Base-by-base conservation (phyloP, 2,329 filamentous ascomycete genomes). In the Monilinia fructicola region DNA sequence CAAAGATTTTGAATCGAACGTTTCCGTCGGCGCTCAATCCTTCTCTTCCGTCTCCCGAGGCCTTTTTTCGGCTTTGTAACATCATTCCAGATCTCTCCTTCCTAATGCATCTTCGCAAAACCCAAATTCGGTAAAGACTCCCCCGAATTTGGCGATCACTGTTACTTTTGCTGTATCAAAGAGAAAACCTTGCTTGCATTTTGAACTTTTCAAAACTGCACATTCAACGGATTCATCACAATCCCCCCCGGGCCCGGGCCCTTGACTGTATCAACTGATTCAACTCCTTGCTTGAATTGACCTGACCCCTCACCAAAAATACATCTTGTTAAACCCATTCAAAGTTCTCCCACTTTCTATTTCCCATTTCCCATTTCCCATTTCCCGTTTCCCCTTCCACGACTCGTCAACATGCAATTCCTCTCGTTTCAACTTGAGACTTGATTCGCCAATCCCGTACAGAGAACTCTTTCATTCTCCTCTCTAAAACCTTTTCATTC, bases 391-490 rank as follows among this genome's bases (percentile, higher is more conserved):
- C 38, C 38, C 26, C 38, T 31, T 46, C 40, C 31, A 5, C 31
- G 9, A 35, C 31, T 35, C 31, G 31, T 35, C 31, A 6, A 35
- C 4, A 35, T 35, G 31, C 31, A 35, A 35, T 35, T 35, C 31
- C 42, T 46, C 55, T 59, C 55, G 46, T 59, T 59, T 58, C 18
- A 11, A 28, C 40, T 14, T 58, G 40, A 59, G 23, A 59, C 40
- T 44, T 58, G 10, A 58, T 58, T 14, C 40, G 23, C n/a, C 23
- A 46, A 59, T 14, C 14, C 55, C 26, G n/a, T 31, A 35, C n/a
- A n/a, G n/a, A n/a, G n/a, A n/a, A n/a, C 6, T 16, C 55, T 59
- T 59, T 26, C 40, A 59, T 59, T 28, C 21, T 40, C 31, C 31
- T 46, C 40, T 21, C 26, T 46, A 21, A n/a, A 35, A 35, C 28